Conservation (phyloP, 768 basidiomycete species). For the Leucosporidium scottii region DNA sequence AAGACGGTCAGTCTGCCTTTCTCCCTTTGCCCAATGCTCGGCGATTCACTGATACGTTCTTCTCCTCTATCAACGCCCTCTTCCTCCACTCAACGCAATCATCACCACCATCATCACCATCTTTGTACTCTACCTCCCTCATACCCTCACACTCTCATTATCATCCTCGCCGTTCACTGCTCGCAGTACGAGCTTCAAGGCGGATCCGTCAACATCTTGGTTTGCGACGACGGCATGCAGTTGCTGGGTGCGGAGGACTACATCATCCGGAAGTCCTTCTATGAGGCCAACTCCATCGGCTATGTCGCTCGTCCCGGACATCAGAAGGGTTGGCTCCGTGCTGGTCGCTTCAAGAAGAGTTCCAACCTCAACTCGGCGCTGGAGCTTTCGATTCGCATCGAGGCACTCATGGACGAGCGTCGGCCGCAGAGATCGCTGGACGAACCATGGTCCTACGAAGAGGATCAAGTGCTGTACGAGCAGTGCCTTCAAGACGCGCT, state of each 20-base stretch:
- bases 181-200: conserved; percentile 74
- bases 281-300: conserved; percentile 62
- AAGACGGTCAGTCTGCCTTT: conserved; percentile 2
- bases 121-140: too few relatives aligned
- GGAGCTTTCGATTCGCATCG: conserved; percentile 59
- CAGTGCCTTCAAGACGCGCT: conserved; percentile 49
- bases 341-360: conserved; percentile 87
- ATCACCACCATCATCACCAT: too few relatives aligned
- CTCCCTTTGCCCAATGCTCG: too few relatives aligned
- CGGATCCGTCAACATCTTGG: conserved; percentile 67
- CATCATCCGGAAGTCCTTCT: conserved; percentile 62
- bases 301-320: conserved; percentile 78
- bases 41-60: too few relatives aligned
- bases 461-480: conserved; percentile 60
- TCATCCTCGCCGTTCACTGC: not conserved
- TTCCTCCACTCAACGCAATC: too few relatives aligned
- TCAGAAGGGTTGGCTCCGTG: conserved; percentile 64
- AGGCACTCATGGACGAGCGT: conserved; percentile 48
- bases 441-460: conserved; percentile 60
- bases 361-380: conserved; percentile 63
- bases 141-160: too few relatives aligned
- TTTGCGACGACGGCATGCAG: conserved; percentile 80
- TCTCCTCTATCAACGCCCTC: too few relatives aligned
- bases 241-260: conserved; percentile 57
- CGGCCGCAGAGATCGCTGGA: conserved; percentile 41